Evolutionary conservation across 148 eudicot species (phyloP), one percentile per base, ranked within the genome.

Genomic region (Rhododendron griersonianum): DNA sequence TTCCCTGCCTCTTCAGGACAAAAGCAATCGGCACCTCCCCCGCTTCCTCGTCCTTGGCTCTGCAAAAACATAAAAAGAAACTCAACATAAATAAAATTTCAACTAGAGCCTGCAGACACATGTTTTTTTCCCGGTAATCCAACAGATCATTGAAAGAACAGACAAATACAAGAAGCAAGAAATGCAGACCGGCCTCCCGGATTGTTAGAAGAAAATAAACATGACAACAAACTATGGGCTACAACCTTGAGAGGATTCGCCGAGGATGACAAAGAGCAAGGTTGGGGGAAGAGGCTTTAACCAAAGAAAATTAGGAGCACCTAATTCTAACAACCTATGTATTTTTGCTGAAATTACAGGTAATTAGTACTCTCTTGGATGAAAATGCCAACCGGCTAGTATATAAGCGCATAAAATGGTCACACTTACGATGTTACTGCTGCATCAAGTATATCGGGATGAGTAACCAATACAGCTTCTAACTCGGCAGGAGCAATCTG

Each of bases 401-500:
- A 9, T 48, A 75, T 73, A 44, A 81, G 28, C 6, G 67, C 78
- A 37, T 83, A 76, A 83, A 83, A 15, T 81, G 30, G 14, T 75
- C 37, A 69, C 35, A 87, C 93, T 89, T 92, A 97, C 99, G 91
- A 93, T 21, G 89, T 91, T 28, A 97, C 98, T 33, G 95, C 98
- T 74, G 89, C 98, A 87, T 97, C 99, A 76, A 92, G 83, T 83
- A 97, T 89, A 19, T 94, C 94, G 1, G 98, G 98, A 87, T 97
- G 99, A 37, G 95, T 89, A 78, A 91, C 81, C 86, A 97, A 83
- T 47, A 97, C 83, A 53, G 94, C 88, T 89, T 97, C 99, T 71
- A 97, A 87, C 87, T 97, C 99, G 18, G 98, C 98, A 30, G 99
- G 99, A 80, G 99, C 98, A 89, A 98, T 91, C 99, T 98, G 91